phyloP scores from a whole-genome alignment of 2,329 filamentous ascomycete genomes.

The Penicillium aurantiogriseum region DNA sequence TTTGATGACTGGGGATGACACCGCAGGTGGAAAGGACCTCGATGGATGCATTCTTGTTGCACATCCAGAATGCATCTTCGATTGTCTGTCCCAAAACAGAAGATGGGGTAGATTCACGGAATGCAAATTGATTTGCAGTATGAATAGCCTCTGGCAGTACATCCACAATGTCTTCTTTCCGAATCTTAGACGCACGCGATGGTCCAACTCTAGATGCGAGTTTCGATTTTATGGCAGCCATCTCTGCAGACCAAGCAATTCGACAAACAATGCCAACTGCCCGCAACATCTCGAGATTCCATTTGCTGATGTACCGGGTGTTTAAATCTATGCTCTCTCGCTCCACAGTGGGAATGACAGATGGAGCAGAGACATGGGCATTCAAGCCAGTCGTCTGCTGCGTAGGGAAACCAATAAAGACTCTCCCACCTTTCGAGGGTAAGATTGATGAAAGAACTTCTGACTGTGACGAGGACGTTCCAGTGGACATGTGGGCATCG shows the following conservation, averaged over 20 bases:
- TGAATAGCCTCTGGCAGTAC: constrained; percentile 79
- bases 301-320: constrained; percentile 87
- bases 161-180: constrained; percentile 62
- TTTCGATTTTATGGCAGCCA: constrained; percentile 69
- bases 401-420: constrained; percentile 97
- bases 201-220: constrained; percentile 45
- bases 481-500: constrained; percentile 70
- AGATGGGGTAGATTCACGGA: constrained; percentile 85
- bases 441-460: constrained; percentile 90
- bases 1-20: constrained; percentile 76
- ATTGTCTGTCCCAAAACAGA: constrained; percentile 79
- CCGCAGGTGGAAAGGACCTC: constrained; percentile 87
- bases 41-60: constrained; percentile 75
- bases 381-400: constrained; percentile 94
- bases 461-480: constrained; percentile 48
- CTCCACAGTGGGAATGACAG: constrained; percentile 95
- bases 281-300: constrained; percentile 92
- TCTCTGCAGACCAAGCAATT: constrained; percentile 83
- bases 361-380: constrained; percentile 91
- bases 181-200: constrained; percentile 50
- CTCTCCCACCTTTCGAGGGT: constrained; percentile 81
- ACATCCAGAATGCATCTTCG: constrained; percentile 95
- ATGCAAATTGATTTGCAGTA: constrained; percentile 82
- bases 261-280: constrained; percentile 87
- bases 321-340: constrained; percentile 96